Conservation (phyloP, 129 eudicot species). For the Solidago caesia region DNA sequence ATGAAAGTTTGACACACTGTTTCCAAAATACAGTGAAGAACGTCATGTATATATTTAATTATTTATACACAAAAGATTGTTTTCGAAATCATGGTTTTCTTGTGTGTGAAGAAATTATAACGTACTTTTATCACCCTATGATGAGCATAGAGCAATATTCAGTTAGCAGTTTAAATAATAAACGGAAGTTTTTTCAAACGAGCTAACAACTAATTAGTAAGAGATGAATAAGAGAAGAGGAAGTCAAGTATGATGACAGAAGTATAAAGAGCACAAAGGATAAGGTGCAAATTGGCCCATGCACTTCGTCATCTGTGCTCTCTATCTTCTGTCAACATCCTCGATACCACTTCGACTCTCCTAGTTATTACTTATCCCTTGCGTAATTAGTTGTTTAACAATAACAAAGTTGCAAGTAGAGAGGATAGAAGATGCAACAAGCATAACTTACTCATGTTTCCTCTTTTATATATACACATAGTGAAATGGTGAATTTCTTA, state of each 20-base stretch:
- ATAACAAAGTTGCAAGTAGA: neutral
- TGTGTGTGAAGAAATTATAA: no score
- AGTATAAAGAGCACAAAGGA: conserved; percentile 64
- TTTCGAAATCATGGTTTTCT: no score
- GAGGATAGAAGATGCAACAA: neutral
- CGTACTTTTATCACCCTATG: no score
- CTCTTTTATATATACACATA: neutral
- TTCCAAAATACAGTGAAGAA: no score
- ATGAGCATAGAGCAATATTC: neutral
- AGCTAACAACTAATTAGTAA: neutral
- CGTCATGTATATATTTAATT: no score
- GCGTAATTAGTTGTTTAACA: neutral
- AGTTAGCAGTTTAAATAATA: neutral
- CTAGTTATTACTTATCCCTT: neutral
- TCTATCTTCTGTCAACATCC: conserved; percentile 63
- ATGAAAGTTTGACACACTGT: no score
- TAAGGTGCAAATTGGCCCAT: conserved; percentile 28
- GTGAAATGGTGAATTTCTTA: neutral
- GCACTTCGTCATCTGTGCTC: conserved; percentile 59
- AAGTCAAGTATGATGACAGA: conserved; percentile 44
- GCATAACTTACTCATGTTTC: neutral
- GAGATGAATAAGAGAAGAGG: neutral
- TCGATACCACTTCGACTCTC: neutral
- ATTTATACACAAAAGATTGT: no score
- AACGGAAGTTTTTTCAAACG: neutral